Percentiles rank a stretch among this genome's conserved stretches.
Evolutionary conservation across 176 grass and related monocot species (phyloP).

Genomic region (Cenchrus fungigraminus): DNA sequence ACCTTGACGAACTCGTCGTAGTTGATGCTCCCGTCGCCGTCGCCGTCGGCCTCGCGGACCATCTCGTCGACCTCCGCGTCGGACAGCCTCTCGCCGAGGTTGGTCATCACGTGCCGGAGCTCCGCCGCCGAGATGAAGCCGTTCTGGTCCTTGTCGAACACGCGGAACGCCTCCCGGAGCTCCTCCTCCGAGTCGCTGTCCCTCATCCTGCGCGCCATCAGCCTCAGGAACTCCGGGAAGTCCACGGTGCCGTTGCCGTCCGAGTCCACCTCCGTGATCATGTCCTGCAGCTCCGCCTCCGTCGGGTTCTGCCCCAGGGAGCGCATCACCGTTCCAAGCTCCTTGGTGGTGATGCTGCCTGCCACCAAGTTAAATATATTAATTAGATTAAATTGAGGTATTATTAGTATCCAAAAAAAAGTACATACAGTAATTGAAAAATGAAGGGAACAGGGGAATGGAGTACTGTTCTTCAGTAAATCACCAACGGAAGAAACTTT

Average conservation of each 20-base stretch:
- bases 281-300: constrained; percentile 62
- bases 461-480: too few species aligned
- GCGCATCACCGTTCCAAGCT: constrained; percentile 71
- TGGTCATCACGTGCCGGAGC: constrained; percentile 70
- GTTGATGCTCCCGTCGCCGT: constrained; percentile 67
- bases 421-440: neutral
- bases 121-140: constrained; percentile 63
- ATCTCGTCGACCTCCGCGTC: constrained; percentile 65
- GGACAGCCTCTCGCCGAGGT: constrained; percentile 64
- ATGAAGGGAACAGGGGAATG: neutral
- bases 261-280: constrained; percentile 68
- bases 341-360: constrained; percentile 64
- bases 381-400: too few species aligned
- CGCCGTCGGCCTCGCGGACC: constrained; percentile 63
- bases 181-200: constrained; percentile 66
- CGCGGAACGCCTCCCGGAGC: constrained; percentile 73
- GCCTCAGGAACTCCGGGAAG: constrained; percentile 53
- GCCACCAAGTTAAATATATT: neutral
- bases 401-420: neutral
- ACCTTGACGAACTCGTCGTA: constrained; percentile 79
- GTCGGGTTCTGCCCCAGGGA: constrained; percentile 70
- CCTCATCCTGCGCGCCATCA: constrained; percentile 63
- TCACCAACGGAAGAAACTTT: too few species aligned
- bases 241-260: constrained; percentile 62
- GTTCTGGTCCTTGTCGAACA: constrained; percentile 79